Conservation (phyloP, 2,329 filamentous ascomycete species). For the Monilinia fructigena region DNA sequence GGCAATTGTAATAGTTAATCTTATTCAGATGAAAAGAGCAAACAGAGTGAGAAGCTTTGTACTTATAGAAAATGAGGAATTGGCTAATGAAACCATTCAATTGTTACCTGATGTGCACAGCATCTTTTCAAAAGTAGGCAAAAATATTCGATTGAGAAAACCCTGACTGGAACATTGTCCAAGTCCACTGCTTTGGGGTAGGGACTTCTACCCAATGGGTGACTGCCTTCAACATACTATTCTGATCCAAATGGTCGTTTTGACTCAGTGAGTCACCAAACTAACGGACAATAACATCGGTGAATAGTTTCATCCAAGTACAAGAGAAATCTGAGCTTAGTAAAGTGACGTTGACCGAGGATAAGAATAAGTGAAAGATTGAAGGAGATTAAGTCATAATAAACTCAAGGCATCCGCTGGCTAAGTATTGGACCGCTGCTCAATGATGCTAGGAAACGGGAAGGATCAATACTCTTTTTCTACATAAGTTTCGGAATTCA, state of each 20-base stretch:
- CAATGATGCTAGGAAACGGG: background rate
- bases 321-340: background rate
- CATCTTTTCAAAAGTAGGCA: background rate
- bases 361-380: background rate
- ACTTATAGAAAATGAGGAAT: constrained; percentile 16
- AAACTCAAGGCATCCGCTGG: constrained; percentile 10
- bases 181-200: background rate
- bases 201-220: constrained; percentile 8
- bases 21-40: constrained; percentile 9
- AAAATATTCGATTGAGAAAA: constrained; percentile 3
- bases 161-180: background rate
- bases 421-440: background rate
- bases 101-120: constrained; percentile 6
- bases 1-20: constrained; percentile 11
- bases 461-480: background rate
- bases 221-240: constrained; percentile 3
- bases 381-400: background rate
- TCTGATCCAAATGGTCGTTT: background rate
- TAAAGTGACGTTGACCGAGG: background rate
- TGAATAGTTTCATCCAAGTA: constrained; percentile 3
- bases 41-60: constrained; percentile 2
- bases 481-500: background rate
- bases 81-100: constrained; percentile 4
- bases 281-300: constrained; percentile 14
- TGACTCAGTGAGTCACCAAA: constrained; percentile 4